Conservation (phyloP, 805 yeast species). For the Saccharomycopsis fodiens region DNA sequence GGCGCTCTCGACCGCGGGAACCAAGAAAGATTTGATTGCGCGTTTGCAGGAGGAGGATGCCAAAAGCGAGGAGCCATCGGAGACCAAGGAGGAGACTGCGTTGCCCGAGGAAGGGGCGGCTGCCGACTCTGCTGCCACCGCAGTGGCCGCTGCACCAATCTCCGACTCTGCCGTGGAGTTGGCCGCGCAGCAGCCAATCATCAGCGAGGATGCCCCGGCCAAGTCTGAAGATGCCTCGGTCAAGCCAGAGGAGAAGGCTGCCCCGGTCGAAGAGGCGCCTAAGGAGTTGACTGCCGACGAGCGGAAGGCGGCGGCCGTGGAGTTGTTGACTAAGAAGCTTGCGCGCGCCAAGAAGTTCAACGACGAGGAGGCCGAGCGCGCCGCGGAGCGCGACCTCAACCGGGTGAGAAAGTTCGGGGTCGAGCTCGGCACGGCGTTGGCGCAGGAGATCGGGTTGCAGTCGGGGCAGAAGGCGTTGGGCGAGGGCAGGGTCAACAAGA, state of each 20-base stretch:
- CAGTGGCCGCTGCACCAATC: constrained; percentile 18
- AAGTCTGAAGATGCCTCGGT: constrained; percentile 2
- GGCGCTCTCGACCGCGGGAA: constrained; percentile 65
- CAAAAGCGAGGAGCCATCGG: constrained; percentile 18
- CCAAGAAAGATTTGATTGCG: constrained; percentile 68
- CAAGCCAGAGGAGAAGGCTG: not conserved
- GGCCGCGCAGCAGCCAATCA: constrained; percentile 16
- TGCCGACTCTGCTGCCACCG: no score
- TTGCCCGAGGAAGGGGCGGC: constrained; percentile 20
- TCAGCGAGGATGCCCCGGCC: constrained; percentile 8
- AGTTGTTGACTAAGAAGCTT: constrained; percentile 57
- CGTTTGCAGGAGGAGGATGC: constrained; percentile 55
- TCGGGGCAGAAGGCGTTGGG: not conserved
- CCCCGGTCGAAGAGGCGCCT: constrained; percentile 25
- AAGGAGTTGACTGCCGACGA: constrained; percentile 56
- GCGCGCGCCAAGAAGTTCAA: constrained; percentile 69
- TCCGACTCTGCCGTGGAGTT: constrained; percentile 22
- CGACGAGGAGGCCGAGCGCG: constrained; percentile 41
- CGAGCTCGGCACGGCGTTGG: constrained; percentile 55
- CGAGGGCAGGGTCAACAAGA: not conserved
- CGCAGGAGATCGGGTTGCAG: constrained; percentile 52
- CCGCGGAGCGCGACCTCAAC: constrained; percentile 52
- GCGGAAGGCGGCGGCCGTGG: constrained; percentile 59
- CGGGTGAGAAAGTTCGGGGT: constrained; percentile 85
- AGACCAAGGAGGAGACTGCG: constrained; percentile 21